Conservation (phyloP, 108 stramenopile genomes). For the Skeletonema grethae region DNA sequence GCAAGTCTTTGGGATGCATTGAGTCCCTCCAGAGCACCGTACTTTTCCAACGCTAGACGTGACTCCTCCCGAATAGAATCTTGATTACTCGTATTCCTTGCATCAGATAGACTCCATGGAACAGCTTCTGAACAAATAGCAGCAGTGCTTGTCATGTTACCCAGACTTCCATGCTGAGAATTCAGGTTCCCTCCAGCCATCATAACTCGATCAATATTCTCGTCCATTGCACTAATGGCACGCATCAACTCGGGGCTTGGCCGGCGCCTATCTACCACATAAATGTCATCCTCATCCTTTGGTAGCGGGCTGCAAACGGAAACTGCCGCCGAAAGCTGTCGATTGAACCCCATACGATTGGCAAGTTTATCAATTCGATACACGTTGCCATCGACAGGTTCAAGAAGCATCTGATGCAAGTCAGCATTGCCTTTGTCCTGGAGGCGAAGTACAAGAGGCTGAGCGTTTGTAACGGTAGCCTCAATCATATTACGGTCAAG, state of each 20-base stretch:
- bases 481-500: constrained; percentile 93
- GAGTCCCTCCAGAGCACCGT: constrained; percentile 82
- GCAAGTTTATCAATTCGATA: constrained; percentile 93
- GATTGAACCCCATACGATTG: constrained; percentile 93
- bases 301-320: constrained; percentile 68
- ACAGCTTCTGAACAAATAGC: constrained; percentile 87
- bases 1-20: constrained; percentile 88
- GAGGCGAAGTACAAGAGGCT: constrained; percentile 82
- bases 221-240: constrained; percentile 94
- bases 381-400: constrained; percentile 77
- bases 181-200: constrained; percentile 56
- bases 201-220: constrained; percentile 87
- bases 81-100: constrained; percentile 50
- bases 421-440: constrained; percentile 85
- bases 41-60: constrained; percentile 79
- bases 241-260: constrained; percentile 78
- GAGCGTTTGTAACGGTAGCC: constrained; percentile 83
- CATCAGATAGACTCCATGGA: constrained; percentile 70
- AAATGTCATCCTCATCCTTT: constrained; percentile 40
- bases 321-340: constrained; percentile 84
- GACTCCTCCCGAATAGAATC: constrained; percentile 68
- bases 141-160: constrained; percentile 79
- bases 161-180: constrained; percentile 22
- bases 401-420: constrained; percentile 76
- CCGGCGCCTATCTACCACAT: constrained; percentile 56